Evolutionary conservation across 352 stramenopile species (phyloP), one percentile per base, ranked within the genome.

Genomic region (Phytophthora quininea): DNA sequence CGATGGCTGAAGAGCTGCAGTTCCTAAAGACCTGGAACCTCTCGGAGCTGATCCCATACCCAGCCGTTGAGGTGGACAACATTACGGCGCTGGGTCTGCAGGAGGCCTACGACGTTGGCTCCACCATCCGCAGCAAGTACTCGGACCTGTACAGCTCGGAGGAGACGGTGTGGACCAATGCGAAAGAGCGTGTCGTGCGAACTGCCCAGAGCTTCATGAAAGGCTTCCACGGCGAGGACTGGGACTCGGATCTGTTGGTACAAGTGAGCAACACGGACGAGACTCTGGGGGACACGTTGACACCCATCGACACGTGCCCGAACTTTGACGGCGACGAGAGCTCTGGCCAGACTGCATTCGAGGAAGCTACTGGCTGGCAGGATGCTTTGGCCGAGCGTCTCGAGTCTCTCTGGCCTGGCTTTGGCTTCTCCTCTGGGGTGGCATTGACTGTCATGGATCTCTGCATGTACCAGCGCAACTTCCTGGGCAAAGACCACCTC

Each of bases 401-500:
- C 12, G 62, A 83, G 24, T 59, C 61, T 43, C 64, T 78, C 14
- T 88, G 76, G 79, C 66, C 74, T 11, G 72, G 45, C 4, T 82
- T 85, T 40, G 67, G 53, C 0, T 74, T 85, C 62, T 74, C 56
- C 12, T 53, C 58, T 2, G 71, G 81, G 48, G 76, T 82, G 30
- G 48, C 72, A 1, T 29, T 75, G 6, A 77, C 71, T 8, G 63
- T 88, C 46, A 88, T 85, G 79, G 79, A 88, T 62, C 58, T 88
- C 40, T 88, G 79, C 62, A 82, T 79, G 68, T 88, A 85, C 64
- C 71, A 88, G 61, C 75, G 75, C 45, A 85, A 85, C 50, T 73
- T 80, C 30, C 49, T 79, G 11, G 69, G 71, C 54, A 84, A 85
- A 57, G 58, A 65, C 48, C 51, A 73, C 58, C 50, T 73, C 3